Evolutionary conservation across 257 asterid genomes (phyloP).

Genomic region (Striga asiatica): DNA sequence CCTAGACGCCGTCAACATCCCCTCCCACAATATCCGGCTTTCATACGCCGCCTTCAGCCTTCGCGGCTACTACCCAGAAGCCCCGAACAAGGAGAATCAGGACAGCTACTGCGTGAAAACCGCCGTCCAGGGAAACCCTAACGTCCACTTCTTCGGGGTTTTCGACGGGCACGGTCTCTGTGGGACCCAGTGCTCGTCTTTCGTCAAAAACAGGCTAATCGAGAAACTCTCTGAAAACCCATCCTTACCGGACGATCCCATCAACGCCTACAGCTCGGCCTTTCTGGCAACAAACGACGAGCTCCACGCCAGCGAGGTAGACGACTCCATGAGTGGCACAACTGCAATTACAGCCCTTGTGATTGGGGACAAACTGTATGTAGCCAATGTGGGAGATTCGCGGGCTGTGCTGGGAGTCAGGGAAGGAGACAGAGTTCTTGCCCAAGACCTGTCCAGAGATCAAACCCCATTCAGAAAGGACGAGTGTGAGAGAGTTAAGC

Average conservation of each 20-base stretch:
- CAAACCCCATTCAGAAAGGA: constrained; percentile 91
- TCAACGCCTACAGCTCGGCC: constrained; percentile 64
- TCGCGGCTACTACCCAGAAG: constrained; percentile 81
- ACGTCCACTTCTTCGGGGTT: constrained; percentile 94
- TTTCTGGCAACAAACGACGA: constrained; percentile 63
- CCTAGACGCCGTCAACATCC: constrained; percentile 58
- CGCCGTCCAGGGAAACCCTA: constrained; percentile 56
- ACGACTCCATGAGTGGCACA: constrained; percentile 96
- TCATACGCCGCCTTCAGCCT: constrained; percentile 61
- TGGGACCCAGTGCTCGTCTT: constrained; percentile 73
- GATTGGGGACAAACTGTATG: constrained; percentile 62
- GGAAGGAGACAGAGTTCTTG: constrained; percentile 52
- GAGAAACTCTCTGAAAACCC: constrained; percentile 47
- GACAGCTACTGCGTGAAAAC: constrained; percentile 69
- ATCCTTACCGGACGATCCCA: constrained; percentile 68
- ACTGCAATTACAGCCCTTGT: constrained; percentile 80
- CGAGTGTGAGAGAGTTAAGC: constrained; percentile 87
- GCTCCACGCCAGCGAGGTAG: constrained; percentile 59
- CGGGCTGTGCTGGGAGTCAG: constrained; percentile 75
- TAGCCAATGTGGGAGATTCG: constrained; percentile 94
- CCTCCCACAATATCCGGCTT: constrained; percentile 57
- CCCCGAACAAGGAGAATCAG: constrained; percentile 82
- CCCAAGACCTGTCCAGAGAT: constrained; percentile 72
- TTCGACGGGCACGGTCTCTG: constrained; percentile 86
- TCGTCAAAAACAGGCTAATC: constrained; percentile 69